These are phyloP conservation scores for Rhizoctonia solani DNA, from an alignment of 1,284 basidiomycete species.

Conservation along the genomic window DNA sequence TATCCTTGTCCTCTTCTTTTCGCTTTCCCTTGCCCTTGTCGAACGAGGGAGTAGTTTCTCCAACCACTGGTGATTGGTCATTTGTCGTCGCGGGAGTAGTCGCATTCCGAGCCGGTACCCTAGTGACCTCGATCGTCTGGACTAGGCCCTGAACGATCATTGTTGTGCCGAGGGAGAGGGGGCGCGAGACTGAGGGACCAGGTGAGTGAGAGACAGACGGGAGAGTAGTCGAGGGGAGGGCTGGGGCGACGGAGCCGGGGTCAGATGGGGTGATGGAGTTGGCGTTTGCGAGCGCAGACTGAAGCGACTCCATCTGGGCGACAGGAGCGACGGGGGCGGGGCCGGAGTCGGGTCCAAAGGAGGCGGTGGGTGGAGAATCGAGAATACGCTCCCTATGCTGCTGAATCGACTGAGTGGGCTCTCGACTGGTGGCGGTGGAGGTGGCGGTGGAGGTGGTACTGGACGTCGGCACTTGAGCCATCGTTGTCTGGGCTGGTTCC, in stretches of 20 bases:
- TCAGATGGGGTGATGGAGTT: neutral
- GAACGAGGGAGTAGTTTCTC: too few relatives aligned
- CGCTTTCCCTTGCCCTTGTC: too few relatives aligned
- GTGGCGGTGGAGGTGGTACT: neutral
- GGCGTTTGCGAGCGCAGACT: neutral
- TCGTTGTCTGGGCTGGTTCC: too few relatives aligned
- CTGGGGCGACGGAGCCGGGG: neutral
- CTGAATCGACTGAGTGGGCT: neutral
- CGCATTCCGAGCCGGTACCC: too few relatives aligned
- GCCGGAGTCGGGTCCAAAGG: conserved; percentile 54
- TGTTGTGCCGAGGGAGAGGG: conserved; percentile 38
- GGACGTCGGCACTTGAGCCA: neutral
- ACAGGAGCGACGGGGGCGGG: conserved; percentile 46
- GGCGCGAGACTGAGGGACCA: conserved; percentile 10
- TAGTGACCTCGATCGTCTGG: conserved; percentile 43
- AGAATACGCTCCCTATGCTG: neutral
- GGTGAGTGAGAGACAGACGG: neutral
- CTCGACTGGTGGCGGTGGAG: neutral
- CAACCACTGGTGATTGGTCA: too few relatives aligned
- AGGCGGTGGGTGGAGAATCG: conserved; percentile 48
- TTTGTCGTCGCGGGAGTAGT: too few relatives aligned
- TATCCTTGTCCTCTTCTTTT: too few relatives aligned
- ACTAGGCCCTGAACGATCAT: conserved; percentile 40
- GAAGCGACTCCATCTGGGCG: neutral
- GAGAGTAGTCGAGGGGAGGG: neutral